Evolutionary conservation across 1,139 yeast genomes (phyloP).

Genomic region (Scheffersomyces quercinus): DNA sequence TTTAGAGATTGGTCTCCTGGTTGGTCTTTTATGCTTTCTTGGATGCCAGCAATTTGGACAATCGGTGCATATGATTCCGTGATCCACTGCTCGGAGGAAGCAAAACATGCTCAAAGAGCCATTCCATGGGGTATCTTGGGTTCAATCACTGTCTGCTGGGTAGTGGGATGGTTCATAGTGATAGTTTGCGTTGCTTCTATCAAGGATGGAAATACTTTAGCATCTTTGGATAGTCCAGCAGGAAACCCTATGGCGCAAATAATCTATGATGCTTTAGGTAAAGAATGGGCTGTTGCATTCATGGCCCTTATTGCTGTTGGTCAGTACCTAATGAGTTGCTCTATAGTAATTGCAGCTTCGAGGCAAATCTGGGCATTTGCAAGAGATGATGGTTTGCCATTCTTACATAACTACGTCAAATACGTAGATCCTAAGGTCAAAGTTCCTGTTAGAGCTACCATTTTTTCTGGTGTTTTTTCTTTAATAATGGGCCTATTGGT

Average conservation of each 20-base stretch:
- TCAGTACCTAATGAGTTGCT: slow-evolving; percentile 26
- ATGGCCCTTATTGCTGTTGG: slow-evolving; percentile 24
- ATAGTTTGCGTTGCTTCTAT: slow-evolving; percentile 21
- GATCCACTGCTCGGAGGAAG: slow-evolving; percentile 34
- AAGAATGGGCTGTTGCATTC: slow-evolving; percentile 23
- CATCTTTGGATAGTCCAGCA: slow-evolving; percentile 15
- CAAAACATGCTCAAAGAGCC: slow-evolving; percentile 24
- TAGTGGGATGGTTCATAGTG: slow-evolving; percentile 21
- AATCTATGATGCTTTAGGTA: slow-evolving; percentile 24
- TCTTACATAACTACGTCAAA: slow-evolving; percentile 33
- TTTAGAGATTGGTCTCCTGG: slow-evolving; percentile 61
- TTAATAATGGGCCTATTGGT: slow-evolving; percentile 32
- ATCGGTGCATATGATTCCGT: slow-evolving; percentile 35
- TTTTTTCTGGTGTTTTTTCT: slow-evolving; percentile 29
- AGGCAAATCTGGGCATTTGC: slow-evolving; percentile 42
- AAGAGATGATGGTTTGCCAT: slow-evolving; percentile 44
- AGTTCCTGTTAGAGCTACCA: slow-evolving; percentile 36
- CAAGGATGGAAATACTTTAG: slow-evolving; percentile 19
- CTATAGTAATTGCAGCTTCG: slow-evolving; percentile 20
- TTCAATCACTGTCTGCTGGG: slow-evolving; percentile 23
- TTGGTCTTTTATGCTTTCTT: slow-evolving; percentile 45
- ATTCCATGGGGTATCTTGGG: slow-evolving; percentile 33
- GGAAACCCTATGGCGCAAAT: slow-evolving; percentile 28
- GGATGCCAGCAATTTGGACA: slow-evolving; percentile 37
- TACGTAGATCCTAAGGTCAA: slow-evolving; percentile 23